Base-by-base conservation (phyloP, 2,329 filamentous ascomycete genomes). In the Cytospora leucostoma region DNA sequence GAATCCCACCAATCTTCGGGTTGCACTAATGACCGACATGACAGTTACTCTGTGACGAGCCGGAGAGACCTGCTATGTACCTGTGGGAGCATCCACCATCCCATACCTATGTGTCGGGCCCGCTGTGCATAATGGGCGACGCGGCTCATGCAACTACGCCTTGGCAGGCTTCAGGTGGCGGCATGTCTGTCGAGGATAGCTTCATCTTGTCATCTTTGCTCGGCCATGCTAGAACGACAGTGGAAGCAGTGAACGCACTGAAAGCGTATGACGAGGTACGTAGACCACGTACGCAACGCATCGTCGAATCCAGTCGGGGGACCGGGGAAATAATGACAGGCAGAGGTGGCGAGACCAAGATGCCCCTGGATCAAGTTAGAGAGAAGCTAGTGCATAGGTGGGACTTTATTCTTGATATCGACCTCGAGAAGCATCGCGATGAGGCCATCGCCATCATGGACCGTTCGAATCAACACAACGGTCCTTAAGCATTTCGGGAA, bases 71-170 rank as follows among this genome's bases (percentile, higher is more conserved):
- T 0, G 68, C 54, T 1, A 63, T 70, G 8, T 72, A 71, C 44
- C 65, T 72, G 1, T 72, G 69, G 70, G 70, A 72, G 6, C 68
- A 71, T n/a, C 65, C 67, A 3, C 52, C 53, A 0, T 68, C 68
- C 0, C n/a, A 13, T 2, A 70, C n/a, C 17, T 69, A 70, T 35
- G 67, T 65, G n/a, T 67, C 66, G 3, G 70, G 68, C 0, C 65
- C 67, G 6, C 10, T 70, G 2, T 69, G 69, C 34, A 27, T 71
- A 21, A 59, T 67, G 4, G 67, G 66, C n/a, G 68, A 69, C 51
- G 66, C 65, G 0, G 68, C 68, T 5, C 59, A 61, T 4, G 33
- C 40, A 4, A 61, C 52, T 8, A 56, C 52, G 11, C 52, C 52
- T 21, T 61, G 59, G 53, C 59, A 61, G 11, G 57, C 44, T 8